Conservation (phyloP, 768 basidiomycete genomes). For the Phanerodontia chrysosporium region DNA sequence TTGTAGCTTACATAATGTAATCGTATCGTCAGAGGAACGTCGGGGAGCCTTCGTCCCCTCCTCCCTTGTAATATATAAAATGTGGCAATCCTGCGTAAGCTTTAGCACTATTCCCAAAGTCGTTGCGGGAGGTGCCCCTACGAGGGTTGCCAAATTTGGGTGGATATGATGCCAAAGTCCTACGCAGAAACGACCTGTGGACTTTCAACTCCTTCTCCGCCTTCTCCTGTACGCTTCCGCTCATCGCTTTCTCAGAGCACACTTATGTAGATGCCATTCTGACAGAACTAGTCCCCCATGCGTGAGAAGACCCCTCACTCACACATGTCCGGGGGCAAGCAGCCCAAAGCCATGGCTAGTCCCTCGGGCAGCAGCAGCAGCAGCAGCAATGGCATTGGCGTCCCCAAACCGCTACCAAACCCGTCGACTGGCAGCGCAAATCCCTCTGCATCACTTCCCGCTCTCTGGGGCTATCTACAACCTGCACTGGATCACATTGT, state of each 20-base stretch:
- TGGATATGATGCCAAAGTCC: background rate
- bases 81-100: too few relatives aligned
- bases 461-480: conserved; percentile 71
- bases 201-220: background rate
- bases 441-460: conserved; percentile 65
- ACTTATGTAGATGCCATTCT: too few relatives aligned
- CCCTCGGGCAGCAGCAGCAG: background rate
- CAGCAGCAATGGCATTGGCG: too few relatives aligned
- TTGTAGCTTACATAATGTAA: background rate
- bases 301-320: too few relatives aligned
- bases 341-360: background rate
- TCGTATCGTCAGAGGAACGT: background rate
- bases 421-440: conserved; percentile 49
- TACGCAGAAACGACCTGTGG: background rate
- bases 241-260: background rate
- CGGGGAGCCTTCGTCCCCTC: too few relatives aligned
- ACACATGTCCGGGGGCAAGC: background rate
- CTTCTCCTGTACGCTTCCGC: background rate
- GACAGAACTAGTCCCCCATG: too few relatives aligned
- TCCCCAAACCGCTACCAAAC: conserved; percentile 24
- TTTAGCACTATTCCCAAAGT: too few relatives aligned
- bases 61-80: too few relatives aligned
- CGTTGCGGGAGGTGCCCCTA: too few relatives aligned
- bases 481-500: conserved; percentile 78
- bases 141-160: background rate